Percentiles rank a stretch among this genome's conserved stretches.
Conservation (phyloP, 176 grass and related monocot genomes). For the Thalia dealbata region DNA sequence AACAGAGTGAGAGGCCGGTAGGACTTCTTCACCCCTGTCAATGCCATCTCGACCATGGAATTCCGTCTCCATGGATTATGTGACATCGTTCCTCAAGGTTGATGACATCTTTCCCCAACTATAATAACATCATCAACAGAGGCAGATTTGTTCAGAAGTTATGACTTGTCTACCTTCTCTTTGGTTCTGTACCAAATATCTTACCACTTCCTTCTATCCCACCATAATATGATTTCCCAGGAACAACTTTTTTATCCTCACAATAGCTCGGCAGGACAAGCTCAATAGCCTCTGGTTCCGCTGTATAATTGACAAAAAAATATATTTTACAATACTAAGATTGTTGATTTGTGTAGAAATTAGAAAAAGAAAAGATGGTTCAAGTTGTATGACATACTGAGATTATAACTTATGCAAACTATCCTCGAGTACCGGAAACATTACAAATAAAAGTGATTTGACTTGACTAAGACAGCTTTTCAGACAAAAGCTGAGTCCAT, state of each 20-base stretch:
- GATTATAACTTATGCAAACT: neutral
- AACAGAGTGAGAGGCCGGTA: no score
- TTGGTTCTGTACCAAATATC: slow-evolving; percentile 68
- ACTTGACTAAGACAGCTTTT: neutral
- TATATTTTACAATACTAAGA: neutral
- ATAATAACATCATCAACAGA: slow-evolving; percentile 34
- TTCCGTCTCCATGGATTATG: no score
- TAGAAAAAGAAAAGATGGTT: neutral
- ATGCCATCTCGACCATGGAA: no score
- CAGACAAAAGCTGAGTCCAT: neutral
- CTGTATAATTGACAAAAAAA: slow-evolving; percentile 26
- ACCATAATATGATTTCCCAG: slow-evolving; percentile 79
- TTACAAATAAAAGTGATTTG: no score
- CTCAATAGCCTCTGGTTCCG: slow-evolving; percentile 54
- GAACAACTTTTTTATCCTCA: slow-evolving; percentile 76
- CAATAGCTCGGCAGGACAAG: slow-evolving; percentile 62
- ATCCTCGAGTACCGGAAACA: neutral
- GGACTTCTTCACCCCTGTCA: no score
- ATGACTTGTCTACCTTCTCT: slow-evolving; percentile 42
- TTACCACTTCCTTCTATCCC: slow-evolving; percentile 70
- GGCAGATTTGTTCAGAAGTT: slow-evolving; percentile 38
- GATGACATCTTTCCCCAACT: slow-evolving; percentile 55
- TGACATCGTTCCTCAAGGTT: no score
- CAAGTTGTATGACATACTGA: neutral
- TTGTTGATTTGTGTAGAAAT: neutral